phyloP scores from a whole-genome alignment of 2,329 filamentous ascomycete genomes.

The Fusarium sp. region DNA sequence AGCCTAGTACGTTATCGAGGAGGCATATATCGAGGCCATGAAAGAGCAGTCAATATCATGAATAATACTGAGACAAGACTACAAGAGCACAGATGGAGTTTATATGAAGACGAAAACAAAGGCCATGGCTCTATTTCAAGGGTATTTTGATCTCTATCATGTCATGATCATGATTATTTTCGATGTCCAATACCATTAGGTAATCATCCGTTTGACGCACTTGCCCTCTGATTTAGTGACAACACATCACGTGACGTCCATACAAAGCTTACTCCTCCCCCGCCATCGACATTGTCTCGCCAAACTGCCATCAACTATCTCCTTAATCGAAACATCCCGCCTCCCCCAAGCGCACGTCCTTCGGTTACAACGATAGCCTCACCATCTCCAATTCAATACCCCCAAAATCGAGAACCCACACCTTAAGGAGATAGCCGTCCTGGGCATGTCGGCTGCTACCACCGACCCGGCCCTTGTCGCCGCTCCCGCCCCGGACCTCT shows the following conservation, averaged over 20 bases:
- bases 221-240: constrained; percentile 4
- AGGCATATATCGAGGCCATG: constrained; percentile 19
- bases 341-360: constrained; percentile 40
- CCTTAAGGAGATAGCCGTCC: constrained; percentile 43
- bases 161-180: background rate
- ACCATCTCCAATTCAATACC: constrained; percentile 38
- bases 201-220: constrained; percentile 6
- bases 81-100: too few species aligned
- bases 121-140: background rate
- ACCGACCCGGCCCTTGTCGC: constrained; percentile 52
- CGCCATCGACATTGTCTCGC: constrained; percentile 45
- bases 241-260: constrained; percentile 29
- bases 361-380: constrained; percentile 55
- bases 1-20: constrained; percentile 35
- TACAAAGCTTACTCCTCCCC: constrained; percentile 35
- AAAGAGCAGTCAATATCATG: background rate
- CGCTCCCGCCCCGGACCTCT: constrained; percentile 45
- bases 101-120: background rate
- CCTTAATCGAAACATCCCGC: constrained; percentile 51
- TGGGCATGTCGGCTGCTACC: constrained; percentile 50
- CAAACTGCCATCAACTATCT: constrained; percentile 38
- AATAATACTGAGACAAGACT: background rate
- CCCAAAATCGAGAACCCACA: constrained; percentile 45
- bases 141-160: background rate
- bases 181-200: background rate